phyloP scores from a whole-genome alignment of 129 eudicot genomes.

The Rutidosis leptorrhynchoides region DNA sequence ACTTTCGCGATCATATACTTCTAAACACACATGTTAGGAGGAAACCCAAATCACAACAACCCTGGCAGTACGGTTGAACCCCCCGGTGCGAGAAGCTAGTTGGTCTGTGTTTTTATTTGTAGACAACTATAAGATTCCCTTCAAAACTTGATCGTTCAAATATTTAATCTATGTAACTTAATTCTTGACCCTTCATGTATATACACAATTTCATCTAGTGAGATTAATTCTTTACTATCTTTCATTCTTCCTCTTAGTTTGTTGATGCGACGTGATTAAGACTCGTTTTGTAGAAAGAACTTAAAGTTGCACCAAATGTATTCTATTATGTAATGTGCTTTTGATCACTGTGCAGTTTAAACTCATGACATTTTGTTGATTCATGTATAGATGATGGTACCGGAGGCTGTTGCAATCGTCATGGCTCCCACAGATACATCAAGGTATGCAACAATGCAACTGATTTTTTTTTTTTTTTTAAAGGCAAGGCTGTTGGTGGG shows the following conservation, averaged over 20 bases:
- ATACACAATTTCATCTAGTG: neutral
- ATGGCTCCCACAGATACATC: constrained; percentile 74
- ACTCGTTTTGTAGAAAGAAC: neutral
- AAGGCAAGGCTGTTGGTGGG: too few species aligned
- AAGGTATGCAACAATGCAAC: constrained; percentile 33
- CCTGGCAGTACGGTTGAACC: too few species aligned
- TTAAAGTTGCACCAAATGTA: neutral
- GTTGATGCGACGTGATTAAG: neutral
- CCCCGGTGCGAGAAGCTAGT: too few species aligned
- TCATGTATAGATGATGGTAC: constrained; percentile 60
- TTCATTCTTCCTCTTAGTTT: neutral
- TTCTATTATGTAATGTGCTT: neutral
- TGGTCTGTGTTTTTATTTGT: too few species aligned
- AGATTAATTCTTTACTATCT: neutral
- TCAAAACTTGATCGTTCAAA: neutral
- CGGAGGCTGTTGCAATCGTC: constrained; percentile 82
- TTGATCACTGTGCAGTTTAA: neutral
- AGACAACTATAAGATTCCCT: neutral
- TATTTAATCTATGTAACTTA: neutral
- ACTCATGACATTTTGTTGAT: neutral
- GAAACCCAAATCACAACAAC: too few species aligned
- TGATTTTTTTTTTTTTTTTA: too few species aligned
- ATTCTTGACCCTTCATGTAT: neutral
- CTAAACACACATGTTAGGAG: too few species aligned
- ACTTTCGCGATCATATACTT: too few species aligned